Evolutionary conservation across 2,329 filamentous ascomycete genomes (phyloP).

Genomic region (Rhynchosporium agropyri): DNA sequence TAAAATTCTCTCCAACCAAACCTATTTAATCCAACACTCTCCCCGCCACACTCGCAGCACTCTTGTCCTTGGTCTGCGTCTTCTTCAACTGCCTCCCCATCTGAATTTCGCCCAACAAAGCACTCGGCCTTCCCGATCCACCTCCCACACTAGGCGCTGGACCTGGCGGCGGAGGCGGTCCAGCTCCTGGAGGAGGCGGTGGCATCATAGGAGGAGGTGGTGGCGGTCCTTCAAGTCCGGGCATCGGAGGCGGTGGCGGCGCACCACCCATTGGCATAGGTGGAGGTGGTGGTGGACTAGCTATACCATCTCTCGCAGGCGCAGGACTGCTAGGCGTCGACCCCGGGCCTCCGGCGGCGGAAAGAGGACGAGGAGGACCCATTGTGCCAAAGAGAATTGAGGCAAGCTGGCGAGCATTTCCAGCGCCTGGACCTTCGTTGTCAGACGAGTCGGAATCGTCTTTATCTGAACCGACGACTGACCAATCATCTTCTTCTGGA

Average conservation of each 20-base stretch:
- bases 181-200: constrained; percentile 40
- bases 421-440: constrained; percentile 78
- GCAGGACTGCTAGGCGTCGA: constrained; percentile 48
- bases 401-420: constrained; percentile 86
- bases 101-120: constrained; percentile 82
- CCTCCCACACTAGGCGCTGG: constrained; percentile 38
- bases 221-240: constrained; percentile 39
- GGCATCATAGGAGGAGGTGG: constrained; percentile 44
- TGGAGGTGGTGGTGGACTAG: constrained; percentile 48
- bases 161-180: constrained; percentile 46
- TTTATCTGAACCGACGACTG: constrained; percentile 73
- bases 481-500: constrained; percentile 79
- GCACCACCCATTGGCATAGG: constrained; percentile 52
- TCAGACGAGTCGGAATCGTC: constrained; percentile 68
- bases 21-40: constrained; percentile 57
- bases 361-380: constrained; percentile 87
- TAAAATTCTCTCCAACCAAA: too few relatives aligned
- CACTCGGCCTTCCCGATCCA: constrained; percentile 54
- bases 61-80: constrained; percentile 87
- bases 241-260: constrained; percentile 44
- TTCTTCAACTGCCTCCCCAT: constrained; percentile 79
- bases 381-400: constrained; percentile 97
- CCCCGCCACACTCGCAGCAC: constrained; percentile 71
- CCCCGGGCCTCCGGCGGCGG: constrained; percentile 69
- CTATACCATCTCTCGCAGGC: constrained; percentile 46